Percentiles rank a stretch among this genome's conserved stretches.
phyloP scores from a whole-genome alignment of 257 asterid species.

The Penstemon newberryi region DNA sequence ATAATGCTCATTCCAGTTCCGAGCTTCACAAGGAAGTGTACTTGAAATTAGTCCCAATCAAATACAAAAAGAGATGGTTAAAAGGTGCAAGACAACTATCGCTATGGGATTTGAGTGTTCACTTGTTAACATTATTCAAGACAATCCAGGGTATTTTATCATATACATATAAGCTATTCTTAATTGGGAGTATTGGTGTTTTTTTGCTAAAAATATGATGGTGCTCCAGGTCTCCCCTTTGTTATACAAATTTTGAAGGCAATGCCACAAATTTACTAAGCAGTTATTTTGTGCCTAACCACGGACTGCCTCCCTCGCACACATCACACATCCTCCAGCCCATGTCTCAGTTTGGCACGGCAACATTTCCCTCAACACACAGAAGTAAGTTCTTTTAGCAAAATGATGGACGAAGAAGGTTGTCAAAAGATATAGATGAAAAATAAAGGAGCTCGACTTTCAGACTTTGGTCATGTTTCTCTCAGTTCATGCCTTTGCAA shows the following conservation, averaged over 20 bases:
- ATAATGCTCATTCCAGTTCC: slow-evolving; percentile 95
- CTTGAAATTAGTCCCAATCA: slow-evolving; percentile 34
- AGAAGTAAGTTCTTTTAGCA: not conserved
- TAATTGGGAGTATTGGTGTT: not conserved
- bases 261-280: not conserved
- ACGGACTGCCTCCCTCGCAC: too few species aligned
- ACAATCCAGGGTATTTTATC: not conserved
- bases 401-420: not conserved
- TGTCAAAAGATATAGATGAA: not conserved
- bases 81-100: slow-evolving; percentile 7
- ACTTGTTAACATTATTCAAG: slow-evolving; percentile 2
- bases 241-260: not conserved
- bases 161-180: not conserved
- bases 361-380: not conserved
- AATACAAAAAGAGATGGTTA: slow-evolving; percentile 13
- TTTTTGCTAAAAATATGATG: slow-evolving; percentile 16
- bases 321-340: not conserved
- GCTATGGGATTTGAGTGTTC: slow-evolving; percentile 4
- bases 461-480: not conserved
- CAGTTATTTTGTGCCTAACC: not conserved
- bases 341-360: not conserved
- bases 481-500: not conserved
- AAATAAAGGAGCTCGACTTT: not conserved
- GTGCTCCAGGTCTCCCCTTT: slow-evolving; percentile 9
- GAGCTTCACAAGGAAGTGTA: slow-evolving; percentile 57